Evolutionary conservation across 2,329 filamentous ascomycete genomes (phyloP), one percentile per base, ranked within the genome.

Genomic region (Trichoderma sp.): DNA sequence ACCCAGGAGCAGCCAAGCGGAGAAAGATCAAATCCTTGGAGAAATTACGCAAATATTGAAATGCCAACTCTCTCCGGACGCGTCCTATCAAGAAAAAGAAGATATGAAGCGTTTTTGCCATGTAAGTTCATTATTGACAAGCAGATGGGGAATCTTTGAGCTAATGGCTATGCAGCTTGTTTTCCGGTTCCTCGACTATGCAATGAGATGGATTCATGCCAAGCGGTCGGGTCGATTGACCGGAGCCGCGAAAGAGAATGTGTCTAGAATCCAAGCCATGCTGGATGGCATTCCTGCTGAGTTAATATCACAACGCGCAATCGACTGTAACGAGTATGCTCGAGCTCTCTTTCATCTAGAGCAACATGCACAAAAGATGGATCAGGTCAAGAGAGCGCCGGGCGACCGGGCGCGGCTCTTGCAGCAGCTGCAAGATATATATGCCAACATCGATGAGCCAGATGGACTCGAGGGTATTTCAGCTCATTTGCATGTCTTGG

Each of bases 401-500:
- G 82, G 84, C 2, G 85, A 88, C 25, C 81, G 86, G n/a, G 84
- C 90, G 64, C 84, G 87, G 27, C 83, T 95, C 4, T 86, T 96
- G 69, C 88, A 93, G 72, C 88, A 90, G 69, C 82, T 99, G 27
- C 94, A 98, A 75, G 90, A 94, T 64, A 97, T 99, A 19, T 99
- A 99, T 78, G 92, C 93, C 1, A 92, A 97, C 73, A 98, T 99
- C 69, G 95, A 99, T 74, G 95, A 99, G 73, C 96, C 95, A 0
- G 95, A 99, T 78, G 94, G 94, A 1, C 89, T 99, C 37, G 94
- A 98, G 76, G 95, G 95, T 3, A 94, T 99, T 69, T 97, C 94
- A 1, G 89, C 93, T 22, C 91, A 95, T 76, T 83, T 98, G 3
- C 90, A 91, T 68, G 88, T 93, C 12, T 82, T 98, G n/a, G 92